Conservation (phyloP, 768 basidiomycete species). For the Dendrothele bispora region DNA sequence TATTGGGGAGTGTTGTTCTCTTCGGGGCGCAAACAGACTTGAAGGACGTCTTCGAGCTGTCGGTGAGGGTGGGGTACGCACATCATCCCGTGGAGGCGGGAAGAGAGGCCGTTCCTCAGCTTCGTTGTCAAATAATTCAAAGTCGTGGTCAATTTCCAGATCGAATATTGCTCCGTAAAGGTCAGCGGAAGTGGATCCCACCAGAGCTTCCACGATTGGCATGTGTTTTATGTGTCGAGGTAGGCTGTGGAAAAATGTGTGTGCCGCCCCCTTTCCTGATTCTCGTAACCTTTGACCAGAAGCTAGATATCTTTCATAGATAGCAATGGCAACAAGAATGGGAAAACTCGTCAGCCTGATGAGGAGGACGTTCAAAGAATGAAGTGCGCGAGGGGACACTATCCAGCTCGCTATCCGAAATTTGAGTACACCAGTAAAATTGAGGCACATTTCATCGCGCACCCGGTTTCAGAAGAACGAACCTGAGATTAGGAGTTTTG, state of each 20-base stretch:
- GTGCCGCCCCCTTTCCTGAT: conserved; percentile 50
- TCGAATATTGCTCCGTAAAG: conserved; percentile 82
- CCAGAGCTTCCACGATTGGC: conserved; percentile 72
- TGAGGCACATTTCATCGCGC: too few species aligned
- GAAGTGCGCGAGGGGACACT: conserved; percentile 74
- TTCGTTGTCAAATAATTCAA: conserved; percentile 50
- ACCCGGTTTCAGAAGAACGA: conserved; percentile 81
- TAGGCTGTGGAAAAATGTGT: conserved; percentile 60
- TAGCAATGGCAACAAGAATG: conserved; percentile 68
- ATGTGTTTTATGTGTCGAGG: conserved; percentile 73
- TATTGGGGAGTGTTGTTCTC: conserved; percentile 11
- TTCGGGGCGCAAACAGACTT: conserved; percentile 33
- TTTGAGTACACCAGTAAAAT: too few species aligned
- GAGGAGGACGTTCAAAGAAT: conserved; percentile 81
- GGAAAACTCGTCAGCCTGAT: conserved; percentile 86
- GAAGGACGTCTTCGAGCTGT: conserved; percentile 22
- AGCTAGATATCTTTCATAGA: conserved; percentile 76
- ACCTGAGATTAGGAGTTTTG: too few species aligned
- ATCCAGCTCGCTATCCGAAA: conserved; percentile 71
- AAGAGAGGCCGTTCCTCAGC: conserved; percentile 54
- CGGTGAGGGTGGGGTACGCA: conserved; percentile 3
- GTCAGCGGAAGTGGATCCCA: conserved; percentile 67
- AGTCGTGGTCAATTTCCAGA: conserved; percentile 50
- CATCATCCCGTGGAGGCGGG: conserved; percentile 28
- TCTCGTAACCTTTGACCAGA: conserved; percentile 51